Evolutionary conservation across 1,139 yeast species (phyloP).

Genomic region (Insectozyma bohioensis): DNA sequence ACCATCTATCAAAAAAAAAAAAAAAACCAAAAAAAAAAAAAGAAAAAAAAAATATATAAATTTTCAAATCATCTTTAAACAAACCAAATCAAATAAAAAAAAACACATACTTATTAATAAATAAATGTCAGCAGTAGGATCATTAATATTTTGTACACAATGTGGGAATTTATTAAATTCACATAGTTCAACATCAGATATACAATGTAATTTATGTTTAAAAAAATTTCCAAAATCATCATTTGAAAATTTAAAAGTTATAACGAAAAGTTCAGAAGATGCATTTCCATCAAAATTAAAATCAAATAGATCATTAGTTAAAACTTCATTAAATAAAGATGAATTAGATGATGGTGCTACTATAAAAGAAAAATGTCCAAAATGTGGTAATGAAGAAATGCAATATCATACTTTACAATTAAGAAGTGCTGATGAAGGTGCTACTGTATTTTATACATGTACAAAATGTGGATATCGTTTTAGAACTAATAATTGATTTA

Average conservation of each 20-base stretch:
- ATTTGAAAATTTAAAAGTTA: slow-evolving; percentile 79
- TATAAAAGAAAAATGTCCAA: slow-evolving; percentile 94
- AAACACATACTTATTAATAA: slow-evolving; percentile 1
- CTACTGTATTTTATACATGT: slow-evolving; percentile 93
- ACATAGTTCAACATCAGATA: slow-evolving; percentile 46
- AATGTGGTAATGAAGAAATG: slow-evolving; percentile 98
- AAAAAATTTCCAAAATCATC: slow-evolving; percentile 55
- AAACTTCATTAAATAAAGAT: slow-evolving; percentile 72
- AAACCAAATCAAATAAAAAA: too few relatives aligned
- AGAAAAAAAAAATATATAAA: slow-evolving; percentile 3
- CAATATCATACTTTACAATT: slow-evolving; percentile 93
- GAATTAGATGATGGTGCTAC: slow-evolving; percentile 94
- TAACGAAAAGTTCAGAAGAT: slow-evolving; percentile 80
- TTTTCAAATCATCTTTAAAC: slow-evolving; percentile 3
- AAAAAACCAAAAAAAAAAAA: slow-evolving; percentile 1
- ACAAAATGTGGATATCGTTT: slow-evolving; percentile 88
- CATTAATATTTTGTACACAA: slow-evolving; percentile 88
- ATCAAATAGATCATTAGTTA: slow-evolving; percentile 84
- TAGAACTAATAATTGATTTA: slow-evolving; percentile 75
- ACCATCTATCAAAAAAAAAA: background rate
- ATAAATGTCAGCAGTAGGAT: slow-evolving; percentile 91
- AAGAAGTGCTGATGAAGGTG: slow-evolving; percentile 99
- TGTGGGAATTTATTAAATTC: slow-evolving; percentile 90
- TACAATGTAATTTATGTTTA: slow-evolving; percentile 69
- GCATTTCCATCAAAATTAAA: slow-evolving; percentile 89